A percentile compares a stretch with the other conserved stretches of the same genome.
phyloP scores from a whole-genome alignment of 257 asterid genomes.

The Solanum sitiens region DNA sequence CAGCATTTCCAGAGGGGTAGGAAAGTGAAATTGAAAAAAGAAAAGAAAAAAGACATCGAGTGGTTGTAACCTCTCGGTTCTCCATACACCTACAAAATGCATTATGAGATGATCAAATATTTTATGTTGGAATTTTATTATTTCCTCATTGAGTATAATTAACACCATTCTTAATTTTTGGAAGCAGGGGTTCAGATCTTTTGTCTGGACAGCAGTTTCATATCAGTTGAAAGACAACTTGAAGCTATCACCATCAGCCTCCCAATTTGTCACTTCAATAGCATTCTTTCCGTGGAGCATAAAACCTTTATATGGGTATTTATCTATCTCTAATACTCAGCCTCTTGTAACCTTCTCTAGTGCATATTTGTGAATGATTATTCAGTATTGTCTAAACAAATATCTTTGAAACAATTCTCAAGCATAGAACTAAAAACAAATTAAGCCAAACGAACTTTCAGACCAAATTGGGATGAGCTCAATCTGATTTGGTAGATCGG shows the following conservation, averaged over 20 bases:
- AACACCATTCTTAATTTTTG: neutral
- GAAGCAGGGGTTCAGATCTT: conserved; percentile 93
- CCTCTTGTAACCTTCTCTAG: neutral
- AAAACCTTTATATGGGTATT: conserved; percentile 89
- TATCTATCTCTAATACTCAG: neutral
- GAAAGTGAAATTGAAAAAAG: neutral
- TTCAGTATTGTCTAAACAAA: neutral
- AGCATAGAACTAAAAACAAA: neutral
- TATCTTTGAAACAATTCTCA: neutral
- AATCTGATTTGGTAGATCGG: neutral
- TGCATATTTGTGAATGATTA: neutral
- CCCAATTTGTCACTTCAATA: conserved; percentile 85
- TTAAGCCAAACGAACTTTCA: neutral
- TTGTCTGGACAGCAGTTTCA: conserved; percentile 96
- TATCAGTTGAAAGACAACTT: conserved; percentile 89
- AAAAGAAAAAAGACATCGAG: neutral
- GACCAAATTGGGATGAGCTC: neutral
- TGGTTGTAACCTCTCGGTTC: neutral
- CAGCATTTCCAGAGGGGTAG: neutral
- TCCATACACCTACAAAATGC: neutral
- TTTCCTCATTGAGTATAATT: neutral
- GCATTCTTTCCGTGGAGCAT: conserved; percentile 94
- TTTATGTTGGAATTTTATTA: neutral
- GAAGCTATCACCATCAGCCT: conserved; percentile 81
- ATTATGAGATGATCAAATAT: neutral